Base-by-base conservation (phyloP, 2,329 filamentous ascomycete genomes). In the Paracamarosporium sp. region DNA sequence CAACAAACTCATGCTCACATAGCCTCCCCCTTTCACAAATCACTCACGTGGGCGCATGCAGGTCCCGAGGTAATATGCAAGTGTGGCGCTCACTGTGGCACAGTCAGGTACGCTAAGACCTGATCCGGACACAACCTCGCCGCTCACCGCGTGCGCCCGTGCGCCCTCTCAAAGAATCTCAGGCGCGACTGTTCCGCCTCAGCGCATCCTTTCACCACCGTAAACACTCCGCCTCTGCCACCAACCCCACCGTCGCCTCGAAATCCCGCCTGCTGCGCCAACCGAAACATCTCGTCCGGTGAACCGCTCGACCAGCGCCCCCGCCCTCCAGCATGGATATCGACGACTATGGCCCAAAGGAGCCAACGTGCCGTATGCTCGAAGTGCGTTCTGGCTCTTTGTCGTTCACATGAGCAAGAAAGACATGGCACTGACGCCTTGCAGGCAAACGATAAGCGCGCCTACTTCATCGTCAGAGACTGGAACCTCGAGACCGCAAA, bases 401-500 rank as follows among this genome's bases (percentile, higher is more conserved):
- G 46, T 50, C 56, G 35, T 36, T 50, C 33, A 46, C 50, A 22
- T 51, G 24, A 12, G 30, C 40, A 28, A 28, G 51, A 46, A 27
- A 36, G 12, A 47, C 33, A 51, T 12, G 43, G 47, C 46, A 58
- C 68, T 72, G 63, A 73, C 66, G 61, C 44, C 57, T 60, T 60
- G 51, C 54, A 97, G 92, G 91, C 91, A 64, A 91, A 93, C 74
- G 82, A 82, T 62, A 87, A 88, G 69, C 89, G 91, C 71, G 93
- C 97, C 76, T 90, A 97, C 80, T 98, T 98, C 82, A 89, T 95
- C 78, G 87, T 99, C 56, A 90, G 87, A 71, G 92, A 92, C 75
- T 91, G 94, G 70, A 92, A 96, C 74, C 88, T 97, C 57, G 86
- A 93, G 62, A 92, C 97, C 69, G 94, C 94, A 70, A 99, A 99